Evolutionary conservation across 2,329 filamentous ascomycete species (phyloP).

Genomic region (Botrytis byssoidea): DNA sequence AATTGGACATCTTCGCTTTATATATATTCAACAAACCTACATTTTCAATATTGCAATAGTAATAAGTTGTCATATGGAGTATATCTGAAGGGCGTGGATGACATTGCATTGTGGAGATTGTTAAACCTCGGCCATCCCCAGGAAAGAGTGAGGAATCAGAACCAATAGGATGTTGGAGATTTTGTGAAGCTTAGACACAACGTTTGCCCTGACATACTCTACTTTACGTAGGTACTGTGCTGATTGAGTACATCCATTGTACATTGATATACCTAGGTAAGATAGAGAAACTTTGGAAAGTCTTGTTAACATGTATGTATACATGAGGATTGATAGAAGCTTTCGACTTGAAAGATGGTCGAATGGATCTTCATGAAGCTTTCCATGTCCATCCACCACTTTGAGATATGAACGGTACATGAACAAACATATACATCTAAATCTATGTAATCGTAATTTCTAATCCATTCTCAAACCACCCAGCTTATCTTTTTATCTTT

Average conservation of each 20-base stretch:
- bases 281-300: background rate
- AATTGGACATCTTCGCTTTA: constrained; percentile 4
- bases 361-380: background rate
- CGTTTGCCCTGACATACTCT: background rate
- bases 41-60: background rate
- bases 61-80: background rate
- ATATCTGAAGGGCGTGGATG: background rate
- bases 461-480: background rate
- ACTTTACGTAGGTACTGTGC: background rate
- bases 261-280: background rate
- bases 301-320: no score
- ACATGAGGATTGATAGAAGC: background rate
- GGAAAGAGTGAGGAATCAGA: background rate
- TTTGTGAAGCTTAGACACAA: background rate
- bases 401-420: background rate
- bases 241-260: background rate
- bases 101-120: background rate
- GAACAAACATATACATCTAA: background rate
- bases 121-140: background rate
- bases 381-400: background rate
- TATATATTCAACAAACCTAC: constrained; percentile 25
- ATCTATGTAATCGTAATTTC: background rate
- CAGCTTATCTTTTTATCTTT: background rate
- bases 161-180: background rate
- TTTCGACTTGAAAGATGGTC: background rate